phyloP scores from a whole-genome alignment of 208 protist genomes.

The Wallacemonas sp. region DNA sequence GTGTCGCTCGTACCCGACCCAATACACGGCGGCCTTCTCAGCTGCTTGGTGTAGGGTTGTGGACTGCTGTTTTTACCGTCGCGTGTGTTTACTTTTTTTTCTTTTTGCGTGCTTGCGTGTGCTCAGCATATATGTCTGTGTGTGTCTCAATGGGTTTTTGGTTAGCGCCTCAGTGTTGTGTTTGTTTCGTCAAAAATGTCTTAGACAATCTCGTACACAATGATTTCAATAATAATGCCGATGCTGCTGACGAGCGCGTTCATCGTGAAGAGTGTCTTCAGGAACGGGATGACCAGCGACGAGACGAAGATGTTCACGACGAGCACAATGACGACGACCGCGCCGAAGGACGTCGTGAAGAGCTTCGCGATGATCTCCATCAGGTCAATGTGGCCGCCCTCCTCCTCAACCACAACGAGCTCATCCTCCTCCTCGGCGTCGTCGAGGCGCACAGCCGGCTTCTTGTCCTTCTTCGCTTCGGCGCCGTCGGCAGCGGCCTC shows the following conservation, averaged over 20 bases:
- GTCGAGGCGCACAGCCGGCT: not conserved
- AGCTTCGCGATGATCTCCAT: constrained; percentile 74
- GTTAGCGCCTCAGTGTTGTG: no score
- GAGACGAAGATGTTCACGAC: constrained; percentile 75
- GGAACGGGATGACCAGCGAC: constrained; percentile 71
- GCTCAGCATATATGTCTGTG: not conserved
- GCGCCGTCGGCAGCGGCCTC: not conserved
- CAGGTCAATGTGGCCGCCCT: constrained; percentile 47
- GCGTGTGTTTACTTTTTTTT: not conserved
- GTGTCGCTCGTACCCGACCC: no score
- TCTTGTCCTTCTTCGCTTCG: not conserved
- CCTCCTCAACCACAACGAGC: constrained; percentile 23
- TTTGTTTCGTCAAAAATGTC: no score
- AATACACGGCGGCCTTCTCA: no score
- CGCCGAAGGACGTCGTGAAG: constrained; percentile 82
- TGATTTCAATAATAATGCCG: constrained; percentile 81
- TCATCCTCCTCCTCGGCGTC: constrained; percentile 14
- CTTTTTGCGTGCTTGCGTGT: not conserved
- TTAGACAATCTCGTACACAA: constrained; percentile 80
- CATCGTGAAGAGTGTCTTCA: constrained; percentile 78
- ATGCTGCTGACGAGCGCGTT: constrained; percentile 81
- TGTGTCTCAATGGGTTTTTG: no score
- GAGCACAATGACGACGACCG: constrained; percentile 62
- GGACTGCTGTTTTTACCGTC: not conserved
- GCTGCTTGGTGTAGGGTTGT: no score